A percentile compares a stretch with the other conserved stretches of the same genome.
Conservation (phyloP, 768 basidiomycete species). For the Lepiota brunneoincarnata region DNA sequence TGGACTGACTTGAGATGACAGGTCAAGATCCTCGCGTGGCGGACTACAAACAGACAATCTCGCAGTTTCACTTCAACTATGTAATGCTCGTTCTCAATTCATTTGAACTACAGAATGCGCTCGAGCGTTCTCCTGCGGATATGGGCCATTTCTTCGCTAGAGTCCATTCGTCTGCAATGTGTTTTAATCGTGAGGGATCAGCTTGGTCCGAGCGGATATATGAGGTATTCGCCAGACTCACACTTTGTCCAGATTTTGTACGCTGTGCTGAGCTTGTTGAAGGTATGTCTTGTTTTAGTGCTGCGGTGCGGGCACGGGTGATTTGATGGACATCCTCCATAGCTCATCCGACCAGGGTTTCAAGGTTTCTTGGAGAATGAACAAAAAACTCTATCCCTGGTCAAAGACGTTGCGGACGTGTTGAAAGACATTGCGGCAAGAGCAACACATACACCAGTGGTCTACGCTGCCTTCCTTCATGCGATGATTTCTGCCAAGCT, state of each 20-base stretch:
- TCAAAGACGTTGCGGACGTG: slow-evolving; percentile 77
- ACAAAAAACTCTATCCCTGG: slow-evolving; percentile 63
- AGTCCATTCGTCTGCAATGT: slow-evolving; percentile 72
- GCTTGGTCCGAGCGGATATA: slow-evolving; percentile 70
- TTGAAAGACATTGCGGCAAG: slow-evolving; percentile 78
- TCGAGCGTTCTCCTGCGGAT: slow-evolving; percentile 72
- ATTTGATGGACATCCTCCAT: slow-evolving; percentile 6
- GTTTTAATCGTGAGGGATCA: slow-evolving; percentile 74
- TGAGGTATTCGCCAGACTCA: slow-evolving; percentile 86
- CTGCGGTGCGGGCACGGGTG: neutral
- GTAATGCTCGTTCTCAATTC: slow-evolving; percentile 88
- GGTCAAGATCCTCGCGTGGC: slow-evolving; percentile 22
- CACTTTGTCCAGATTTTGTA: slow-evolving; percentile 92
- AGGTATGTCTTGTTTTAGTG: slow-evolving; percentile 51
- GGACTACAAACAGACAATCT: slow-evolving; percentile 50
- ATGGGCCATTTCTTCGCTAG: slow-evolving; percentile 84
- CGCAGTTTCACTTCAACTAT: slow-evolving; percentile 82
- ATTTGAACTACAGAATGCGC: slow-evolving; percentile 94
- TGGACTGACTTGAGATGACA: slow-evolving; percentile 13
- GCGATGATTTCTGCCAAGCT: slow-evolving; percentile 65
- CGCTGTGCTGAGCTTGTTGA: slow-evolving; percentile 87
- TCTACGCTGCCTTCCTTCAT: slow-evolving; percentile 83
- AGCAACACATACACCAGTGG: slow-evolving; percentile 81
- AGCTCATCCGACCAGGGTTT: slow-evolving; percentile 87
- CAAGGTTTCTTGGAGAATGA: slow-evolving; percentile 73